Evolutionary conservation across 495 filamentous ascomycete species (phyloP), one percentile per base, ranked within the genome.

Genomic region (Rhypophila decipiens): DNA sequence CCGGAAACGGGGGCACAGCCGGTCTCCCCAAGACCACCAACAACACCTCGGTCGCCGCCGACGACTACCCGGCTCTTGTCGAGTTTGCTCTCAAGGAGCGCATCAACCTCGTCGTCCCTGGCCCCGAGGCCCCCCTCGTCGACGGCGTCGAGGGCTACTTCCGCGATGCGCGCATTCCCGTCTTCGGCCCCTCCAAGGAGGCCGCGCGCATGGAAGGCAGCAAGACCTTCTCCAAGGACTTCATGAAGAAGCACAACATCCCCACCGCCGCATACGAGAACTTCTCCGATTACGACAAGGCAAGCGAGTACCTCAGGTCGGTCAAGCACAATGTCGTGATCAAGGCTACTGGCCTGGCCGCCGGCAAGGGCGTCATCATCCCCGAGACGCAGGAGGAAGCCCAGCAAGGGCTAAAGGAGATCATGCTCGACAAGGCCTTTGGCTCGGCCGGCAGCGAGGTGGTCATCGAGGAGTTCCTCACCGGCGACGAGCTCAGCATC

Each of bases 201-300:
- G 94, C 93, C 33, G 91, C 94, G 23, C 77, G 78, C 44, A 86
- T 98, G 84, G 93, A 98, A 66, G 93, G 93, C 44, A 90, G 85
- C 63, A 97, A 98, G 73, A 85, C 90, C 12, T 97, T 94, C 69
- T 86, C 88, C 24, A 98, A 98, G 67, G 91, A 98, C 67, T 98
- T 98, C 64, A 98, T 98, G 94, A 79, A 86, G 64, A 80, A 82
- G 51, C 82, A 95, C 67, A 73, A 75, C 55, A 96, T 98, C 55
- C 91, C 93, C 33, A 97, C 93, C 2, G 93, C 94, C 5, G 76
- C 73, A 22, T 98, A 94, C 68, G 76, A 80, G 63, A 96, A 90
- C 69, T 96, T 97, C 67, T 82, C 74, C 64, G 73, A 84, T 54
- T 94, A 91, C 67, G 80, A 87, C 47, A 68, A 79, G 23, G 93